Conservation (phyloP, 164 flowering plant species). For the Chloranthus sessilifolius region DNA sequence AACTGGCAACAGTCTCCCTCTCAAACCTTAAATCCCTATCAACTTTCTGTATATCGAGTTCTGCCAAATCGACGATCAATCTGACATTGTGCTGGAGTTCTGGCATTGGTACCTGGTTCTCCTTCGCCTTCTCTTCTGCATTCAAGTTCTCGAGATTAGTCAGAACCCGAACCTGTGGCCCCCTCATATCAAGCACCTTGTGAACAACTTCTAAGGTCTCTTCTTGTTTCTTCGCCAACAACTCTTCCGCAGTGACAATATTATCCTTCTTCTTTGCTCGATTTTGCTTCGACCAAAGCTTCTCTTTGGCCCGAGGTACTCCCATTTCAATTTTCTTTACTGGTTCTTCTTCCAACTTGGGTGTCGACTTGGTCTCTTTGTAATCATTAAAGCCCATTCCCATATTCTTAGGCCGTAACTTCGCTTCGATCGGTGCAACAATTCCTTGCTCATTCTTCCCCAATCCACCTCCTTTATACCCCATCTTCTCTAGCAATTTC, state of each 20-base stretch:
- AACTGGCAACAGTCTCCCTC: constrained; percentile 58
- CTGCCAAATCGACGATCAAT: constrained; percentile 63
- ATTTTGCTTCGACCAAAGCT: constrained; percentile 47
- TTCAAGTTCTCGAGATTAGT: constrained; percentile 78
- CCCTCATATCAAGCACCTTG: constrained; percentile 88
- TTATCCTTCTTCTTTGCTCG: constrained; percentile 35
- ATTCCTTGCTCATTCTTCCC: constrained; percentile 89
- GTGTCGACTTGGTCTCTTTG: constrained; percentile 38
- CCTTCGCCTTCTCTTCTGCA: constrained; percentile 65
- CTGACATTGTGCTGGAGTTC: constrained; percentile 82
- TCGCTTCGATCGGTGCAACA: constrained; percentile 72
- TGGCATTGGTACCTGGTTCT: constrained; percentile 71
- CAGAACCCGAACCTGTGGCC: constrained; percentile 82
- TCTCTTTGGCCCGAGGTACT: constrained; percentile 29
- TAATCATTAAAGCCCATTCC: constrained; percentile 86
- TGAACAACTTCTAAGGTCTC: constrained; percentile 55
- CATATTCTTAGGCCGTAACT: constrained; percentile 69
- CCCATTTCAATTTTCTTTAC: constrained; percentile 33
- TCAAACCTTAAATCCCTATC: constrained; percentile 67
- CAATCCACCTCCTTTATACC: constrained; percentile 90
- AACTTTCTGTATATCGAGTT: constrained; percentile 59
- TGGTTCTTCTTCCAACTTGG: constrained; percentile 27
- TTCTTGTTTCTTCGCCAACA: constrained; percentile 65
- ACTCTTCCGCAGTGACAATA: constrained; percentile 62
- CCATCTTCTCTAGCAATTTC: constrained; percentile 80